phyloP scores from a whole-genome alignment of 805 yeast genomes.

The Lachancea sp. region DNA sequence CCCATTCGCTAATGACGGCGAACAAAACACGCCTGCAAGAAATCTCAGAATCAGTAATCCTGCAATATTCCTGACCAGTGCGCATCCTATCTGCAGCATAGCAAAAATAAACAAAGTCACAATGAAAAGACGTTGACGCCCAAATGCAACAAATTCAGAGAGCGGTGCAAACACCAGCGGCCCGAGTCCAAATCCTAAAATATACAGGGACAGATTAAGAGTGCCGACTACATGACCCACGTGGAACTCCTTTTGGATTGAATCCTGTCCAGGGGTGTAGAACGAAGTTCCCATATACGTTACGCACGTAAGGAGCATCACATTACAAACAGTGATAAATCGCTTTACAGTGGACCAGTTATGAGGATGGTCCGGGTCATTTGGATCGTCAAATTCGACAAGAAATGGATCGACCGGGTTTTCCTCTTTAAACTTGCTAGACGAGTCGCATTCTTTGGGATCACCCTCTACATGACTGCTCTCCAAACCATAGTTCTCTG shows the following conservation, averaged over 20 bases:
- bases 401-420: slow-evolving; percentile 27
- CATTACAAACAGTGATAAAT: slow-evolving; percentile 33
- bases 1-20: slow-evolving; percentile 53
- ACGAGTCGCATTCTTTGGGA: background rate
- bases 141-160: slow-evolving; percentile 48
- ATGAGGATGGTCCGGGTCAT: slow-evolving; percentile 50
- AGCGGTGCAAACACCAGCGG: slow-evolving; percentile 55
- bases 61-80: slow-evolving; percentile 44
- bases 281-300: slow-evolving; percentile 54
- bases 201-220: slow-evolving; percentile 48
- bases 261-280: slow-evolving; percentile 46
- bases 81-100: slow-evolving; percentile 51
- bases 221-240: slow-evolving; percentile 41
- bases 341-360: slow-evolving; percentile 48
- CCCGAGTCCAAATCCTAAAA: slow-evolving; percentile 56
- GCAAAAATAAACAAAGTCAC: slow-evolving; percentile 42
- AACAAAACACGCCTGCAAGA: slow-evolving; percentile 47
- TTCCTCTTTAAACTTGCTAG: background rate
- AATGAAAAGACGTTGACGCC: slow-evolving; percentile 47
- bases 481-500: background rate
- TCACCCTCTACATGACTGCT: background rate
- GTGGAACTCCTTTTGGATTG: slow-evolving; percentile 40
- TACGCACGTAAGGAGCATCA: slow-evolving; percentile 42
- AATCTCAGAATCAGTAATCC: slow-evolving; percentile 46
- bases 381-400: slow-evolving; percentile 25